Evolutionary conservation across 2,329 filamentous ascomycete genomes (phyloP).

Genomic region (Aspergillus thermomutatus): DNA sequence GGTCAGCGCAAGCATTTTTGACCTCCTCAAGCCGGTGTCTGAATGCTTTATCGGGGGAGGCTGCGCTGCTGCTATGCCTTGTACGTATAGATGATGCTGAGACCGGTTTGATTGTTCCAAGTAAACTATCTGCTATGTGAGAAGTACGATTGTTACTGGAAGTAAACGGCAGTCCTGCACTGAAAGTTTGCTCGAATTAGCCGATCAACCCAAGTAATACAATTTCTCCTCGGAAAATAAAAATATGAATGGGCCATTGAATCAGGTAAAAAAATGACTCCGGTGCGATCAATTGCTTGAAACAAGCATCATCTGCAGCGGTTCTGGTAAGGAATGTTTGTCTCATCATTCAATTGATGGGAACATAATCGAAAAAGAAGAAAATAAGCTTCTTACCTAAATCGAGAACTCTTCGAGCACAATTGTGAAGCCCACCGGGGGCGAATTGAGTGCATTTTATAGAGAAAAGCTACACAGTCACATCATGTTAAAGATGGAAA

Average conservation of each 20-base stretch:
- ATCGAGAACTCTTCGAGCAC: conserved; percentile 24
- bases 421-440: conserved; percentile 33
- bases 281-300: conserved; percentile 45
- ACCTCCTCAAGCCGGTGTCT: conserved; percentile 38
- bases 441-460: conserved; percentile 40
- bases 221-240: neutral
- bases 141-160: conserved; percentile 4
- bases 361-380: conserved; percentile 5
- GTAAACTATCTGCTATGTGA: conserved; percentile 2
- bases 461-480: conserved; percentile 17
- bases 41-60: conserved; percentile 33
- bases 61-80: conserved; percentile 24
- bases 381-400: conserved; percentile 33
- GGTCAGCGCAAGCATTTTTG: conserved; percentile 29
- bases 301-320: conserved; percentile 63
- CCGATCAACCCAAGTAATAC: conserved; percentile 2
- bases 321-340: conserved; percentile 52
- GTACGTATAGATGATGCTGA: conserved; percentile 10
- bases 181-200: conserved; percentile 22
- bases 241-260: neutral
- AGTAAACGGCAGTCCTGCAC: conserved; percentile 22
- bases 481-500: conserved; percentile 18
- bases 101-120: conserved; percentile 5
- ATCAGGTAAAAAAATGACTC: conserved; percentile 21
- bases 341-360: conserved; percentile 41